Evolutionary conservation across 108 stramenopile species (phyloP), one percentile per base, ranked within the genome.

Genomic region (Skeletonema potamos): DNA sequence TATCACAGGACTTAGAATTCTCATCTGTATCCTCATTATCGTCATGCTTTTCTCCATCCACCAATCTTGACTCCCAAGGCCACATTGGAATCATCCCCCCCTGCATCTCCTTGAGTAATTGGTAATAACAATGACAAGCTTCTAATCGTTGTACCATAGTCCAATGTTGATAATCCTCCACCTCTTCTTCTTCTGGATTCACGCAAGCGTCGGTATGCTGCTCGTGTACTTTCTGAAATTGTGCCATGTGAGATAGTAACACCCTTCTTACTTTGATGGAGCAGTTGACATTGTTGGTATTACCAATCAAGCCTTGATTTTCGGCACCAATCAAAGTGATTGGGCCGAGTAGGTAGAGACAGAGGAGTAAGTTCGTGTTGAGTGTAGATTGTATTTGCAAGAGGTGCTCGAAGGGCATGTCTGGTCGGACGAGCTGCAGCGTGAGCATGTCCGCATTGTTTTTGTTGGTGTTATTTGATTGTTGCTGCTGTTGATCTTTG

Each of bases 241-340:
- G 15, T 12, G 34, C 27, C 24, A 27, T 29, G 65, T 59, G 63
- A 28, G 33, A 24, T 22, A 24, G 30, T 7, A 77, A 15, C 15
- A 24, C 68, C 58, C 68, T 34, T 24, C 76, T 3, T 24, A 77
- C 26, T 33, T 20, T 30, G 5, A 55, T 26, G 20, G 67, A 68
- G 12, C 68, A 65, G 33, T 77, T 68, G 27, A 77, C 76, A 65
- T 77, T 69, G 4, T 28, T 46, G 12, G 54, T 27, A 27, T 70
- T 28, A 0, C 76, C 76, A 51, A 77, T 77, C 37, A 77, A 27
- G 20, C 76, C 76, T 48, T 70, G 68, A 59, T 77, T 77, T 36
- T 77, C 76, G 12, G 76, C 76, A 12, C 76, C 76, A 64, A 70
- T 59, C 8, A 46, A 41, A 13, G 68, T 39, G 10, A 77, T 51